phyloP scores from a whole-genome alignment of 2,329 filamentous ascomycete species.

The Aspergillus melleus region DNA sequence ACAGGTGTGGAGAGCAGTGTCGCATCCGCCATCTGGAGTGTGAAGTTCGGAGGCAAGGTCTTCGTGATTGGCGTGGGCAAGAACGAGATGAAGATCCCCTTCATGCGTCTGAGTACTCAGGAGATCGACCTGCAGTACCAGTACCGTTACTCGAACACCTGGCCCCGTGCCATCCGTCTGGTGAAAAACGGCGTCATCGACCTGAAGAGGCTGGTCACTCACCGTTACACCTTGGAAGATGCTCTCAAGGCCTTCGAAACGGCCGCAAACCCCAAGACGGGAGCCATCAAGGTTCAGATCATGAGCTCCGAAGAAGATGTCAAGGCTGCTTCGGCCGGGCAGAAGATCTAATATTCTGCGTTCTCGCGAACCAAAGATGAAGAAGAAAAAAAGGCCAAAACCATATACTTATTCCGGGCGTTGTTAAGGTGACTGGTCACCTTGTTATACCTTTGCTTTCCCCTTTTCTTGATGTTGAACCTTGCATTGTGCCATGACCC shows the following conservation, averaged over 20 bases:
- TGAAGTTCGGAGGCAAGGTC: slow-evolving; percentile 94
- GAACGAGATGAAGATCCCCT: slow-evolving; percentile 93
- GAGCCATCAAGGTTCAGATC: slow-evolving; percentile 97
- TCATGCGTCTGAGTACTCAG: slow-evolving; percentile 86
- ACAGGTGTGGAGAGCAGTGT: slow-evolving; percentile 93
- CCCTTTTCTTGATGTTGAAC: slow-evolving; percentile 4
- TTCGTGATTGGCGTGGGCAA: slow-evolving; percentile 95
- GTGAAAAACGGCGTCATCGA: slow-evolving; percentile 82
- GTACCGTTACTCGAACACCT: slow-evolving; percentile 94
- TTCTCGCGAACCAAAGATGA: not conserved
- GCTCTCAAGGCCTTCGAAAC: slow-evolving; percentile 87
- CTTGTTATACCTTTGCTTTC: slow-evolving; percentile 14
- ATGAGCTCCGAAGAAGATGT: slow-evolving; percentile 49
- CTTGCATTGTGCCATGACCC: slow-evolving; percentile 16
- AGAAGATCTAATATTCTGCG: slow-evolving; percentile 25
- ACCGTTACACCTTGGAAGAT: slow-evolving; percentile 82
- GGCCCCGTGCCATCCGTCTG: slow-evolving; percentile 88
- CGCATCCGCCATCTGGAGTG: slow-evolving; percentile 79
- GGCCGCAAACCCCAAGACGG: slow-evolving; percentile 81
- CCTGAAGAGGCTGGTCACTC: slow-evolving; percentile 79
- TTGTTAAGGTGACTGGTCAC: slow-evolving; percentile 10
- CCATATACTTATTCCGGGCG: slow-evolving; percentile 1
- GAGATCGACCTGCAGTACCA: slow-evolving; percentile 97
- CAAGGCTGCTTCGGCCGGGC: slow-evolving; percentile 32
- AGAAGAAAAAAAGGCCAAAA: not conserved